These are phyloP conservation scores for Alloteropsis semialata DNA, from an alignment of 176 grass and related monocot genomes.

Conservation along the genomic window DNA sequence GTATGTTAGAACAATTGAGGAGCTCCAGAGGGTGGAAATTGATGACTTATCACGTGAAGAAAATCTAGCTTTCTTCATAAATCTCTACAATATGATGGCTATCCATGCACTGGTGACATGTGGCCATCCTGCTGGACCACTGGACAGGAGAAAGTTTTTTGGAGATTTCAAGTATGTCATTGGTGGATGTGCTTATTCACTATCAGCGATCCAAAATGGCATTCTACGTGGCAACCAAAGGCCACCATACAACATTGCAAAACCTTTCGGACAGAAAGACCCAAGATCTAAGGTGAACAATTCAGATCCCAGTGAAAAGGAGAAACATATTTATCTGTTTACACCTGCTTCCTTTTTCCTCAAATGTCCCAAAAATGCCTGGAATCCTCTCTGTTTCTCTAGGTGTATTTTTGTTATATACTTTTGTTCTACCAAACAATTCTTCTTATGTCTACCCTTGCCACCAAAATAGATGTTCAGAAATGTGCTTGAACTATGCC, in stretches of 20 bases:
- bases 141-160: slow-evolving; percentile 88
- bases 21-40: slow-evolving; percentile 84
- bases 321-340: slow-evolving; percentile 10
- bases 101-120: slow-evolving; percentile 81
- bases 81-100: slow-evolving; percentile 96
- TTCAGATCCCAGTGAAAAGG: slow-evolving; percentile 22
- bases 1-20: slow-evolving; percentile 86
- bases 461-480: not conserved
- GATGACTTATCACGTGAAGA: slow-evolving; percentile 78
- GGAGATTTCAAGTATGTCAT: slow-evolving; percentile 98
- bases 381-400: not conserved
- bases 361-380: not conserved
- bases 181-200: slow-evolving; percentile 81
- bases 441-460: not conserved
- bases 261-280: slow-evolving; percentile 84
- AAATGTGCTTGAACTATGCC: not conserved
- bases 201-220: slow-evolving; percentile 93
- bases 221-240: slow-evolving; percentile 84
- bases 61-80: slow-evolving; percentile 95
- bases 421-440: not conserved
- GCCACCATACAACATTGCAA: slow-evolving; percentile 84
- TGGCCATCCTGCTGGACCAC: slow-evolving; percentile 63
- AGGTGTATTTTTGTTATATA: not conserved
- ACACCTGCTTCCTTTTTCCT: not conserved
- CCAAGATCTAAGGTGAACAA: slow-evolving; percentile 66